Percentiles rank a stretch among this genome's conserved stretches.
Conservation (phyloP, 257 asterid genomes). For the Agastache rugosa region DNA sequence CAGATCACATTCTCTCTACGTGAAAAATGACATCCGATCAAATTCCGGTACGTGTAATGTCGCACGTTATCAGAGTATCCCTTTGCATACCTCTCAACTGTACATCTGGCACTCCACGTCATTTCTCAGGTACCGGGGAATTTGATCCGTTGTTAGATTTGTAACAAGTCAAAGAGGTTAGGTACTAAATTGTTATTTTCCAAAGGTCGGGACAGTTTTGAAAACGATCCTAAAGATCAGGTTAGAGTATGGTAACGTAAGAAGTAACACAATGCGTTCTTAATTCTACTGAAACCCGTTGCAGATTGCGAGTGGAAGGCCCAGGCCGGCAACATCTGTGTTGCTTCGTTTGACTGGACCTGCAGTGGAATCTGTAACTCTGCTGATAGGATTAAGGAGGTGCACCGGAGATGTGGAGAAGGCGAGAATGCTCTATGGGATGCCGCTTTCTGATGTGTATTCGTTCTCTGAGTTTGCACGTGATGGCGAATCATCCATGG, state of each 20-base stretch:
- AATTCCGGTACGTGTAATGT: no score
- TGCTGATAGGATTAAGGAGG: constrained; percentile 77
- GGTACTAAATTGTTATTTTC: neutral
- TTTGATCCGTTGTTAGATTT: neutral
- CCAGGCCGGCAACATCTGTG: constrained; percentile 87
- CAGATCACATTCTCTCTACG: neutral
- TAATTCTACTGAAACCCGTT: constrained; percentile 12
- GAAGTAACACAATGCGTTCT: neutral
- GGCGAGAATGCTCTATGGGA: constrained; percentile 65
- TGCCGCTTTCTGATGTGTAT: constrained; percentile 44
- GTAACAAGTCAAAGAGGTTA: neutral
- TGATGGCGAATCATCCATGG: constrained; percentile 42
- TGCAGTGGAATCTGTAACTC: constrained; percentile 90
- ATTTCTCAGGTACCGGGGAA: neutral
- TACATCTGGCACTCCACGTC: no score
- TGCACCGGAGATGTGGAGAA: constrained; percentile 85
- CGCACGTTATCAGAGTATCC: no score
- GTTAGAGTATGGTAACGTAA: neutral
- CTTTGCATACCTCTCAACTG: no score
- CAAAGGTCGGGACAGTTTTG: neutral
- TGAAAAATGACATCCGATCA: neutral
- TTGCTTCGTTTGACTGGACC: constrained; percentile 89
- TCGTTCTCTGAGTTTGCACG: constrained; percentile 4
- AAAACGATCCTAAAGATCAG: neutral
- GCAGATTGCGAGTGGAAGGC: constrained; percentile 95